Evolutionary conservation across 2,329 filamentous ascomycete genomes (phyloP).

Genomic region (Coleophoma crateriformis): DNA sequence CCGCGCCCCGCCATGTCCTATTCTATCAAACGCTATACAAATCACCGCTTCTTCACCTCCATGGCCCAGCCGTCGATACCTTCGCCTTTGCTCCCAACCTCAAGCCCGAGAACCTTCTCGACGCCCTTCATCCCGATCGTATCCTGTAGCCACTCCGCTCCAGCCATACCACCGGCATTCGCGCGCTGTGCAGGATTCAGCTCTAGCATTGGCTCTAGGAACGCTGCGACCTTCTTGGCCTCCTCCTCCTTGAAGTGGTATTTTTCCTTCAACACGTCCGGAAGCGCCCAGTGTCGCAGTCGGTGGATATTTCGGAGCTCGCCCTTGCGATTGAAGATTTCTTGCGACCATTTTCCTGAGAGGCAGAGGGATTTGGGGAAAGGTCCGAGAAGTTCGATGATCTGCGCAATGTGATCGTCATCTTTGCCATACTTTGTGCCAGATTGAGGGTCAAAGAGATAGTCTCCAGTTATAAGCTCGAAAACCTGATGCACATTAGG

Average conservation of each 20-base stretch:
- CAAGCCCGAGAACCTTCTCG: slow-evolving; percentile 61
- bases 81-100: slow-evolving; percentile 78
- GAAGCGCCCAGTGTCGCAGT: slow-evolving; percentile 89
- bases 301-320: slow-evolving; percentile 97
- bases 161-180: slow-evolving; percentile 93
- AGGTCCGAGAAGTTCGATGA: slow-evolving; percentile 90
- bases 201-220: slow-evolving; percentile 87
- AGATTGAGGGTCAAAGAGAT: slow-evolving; percentile 96
- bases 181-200: slow-evolving; percentile 82
- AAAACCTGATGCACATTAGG: slow-evolving; percentile 61
- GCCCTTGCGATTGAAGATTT: slow-evolving; percentile 97
- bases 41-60: slow-evolving; percentile 76
- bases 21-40: too few species aligned
- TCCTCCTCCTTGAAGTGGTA: slow-evolving; percentile 91
- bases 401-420: slow-evolving; percentile 98
- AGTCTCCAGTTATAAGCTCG: slow-evolving; percentile 95
- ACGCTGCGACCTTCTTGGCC: slow-evolving; percentile 70
- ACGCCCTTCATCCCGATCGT: slow-evolving; percentile 84
- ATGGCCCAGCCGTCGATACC: slow-evolving; percentile 91
- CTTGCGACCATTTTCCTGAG: slow-evolving; percentile 93
- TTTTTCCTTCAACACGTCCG: slow-evolving; percentile 91
- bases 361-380: slow-evolving; percentile 92
- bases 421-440: slow-evolving; percentile 99
- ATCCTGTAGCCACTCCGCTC: slow-evolving; percentile 75
- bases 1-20: too few species aligned